phyloP scores from a whole-genome alignment of 768 basidiomycete species.

The Lentinula sp. region DNA sequence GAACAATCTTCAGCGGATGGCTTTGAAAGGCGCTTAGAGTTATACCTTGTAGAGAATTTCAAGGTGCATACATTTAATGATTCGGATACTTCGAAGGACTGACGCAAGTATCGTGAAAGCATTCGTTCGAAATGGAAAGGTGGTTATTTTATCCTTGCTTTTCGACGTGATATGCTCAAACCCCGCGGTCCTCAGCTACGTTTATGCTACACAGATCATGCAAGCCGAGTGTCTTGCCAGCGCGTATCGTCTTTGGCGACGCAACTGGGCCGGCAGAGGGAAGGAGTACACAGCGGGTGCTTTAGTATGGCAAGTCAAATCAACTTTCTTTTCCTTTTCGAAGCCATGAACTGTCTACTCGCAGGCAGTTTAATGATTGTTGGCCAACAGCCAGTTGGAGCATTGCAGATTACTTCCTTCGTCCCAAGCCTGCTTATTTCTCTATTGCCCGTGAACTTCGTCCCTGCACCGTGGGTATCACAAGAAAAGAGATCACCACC shows the following conservation, averaged over 20 bases:
- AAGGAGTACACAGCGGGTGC: slow-evolving; percentile 85
- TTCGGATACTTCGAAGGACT: too few species aligned
- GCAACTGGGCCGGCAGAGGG: slow-evolving; percentile 87
- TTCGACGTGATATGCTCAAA: slow-evolving; percentile 7
- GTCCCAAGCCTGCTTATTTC: slow-evolving; percentile 91
- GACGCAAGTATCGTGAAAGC: slow-evolving; percentile 22
- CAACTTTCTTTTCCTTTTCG: not conserved
- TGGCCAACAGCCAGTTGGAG: slow-evolving; percentile 96
- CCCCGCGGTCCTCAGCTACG: slow-evolving; percentile 49
- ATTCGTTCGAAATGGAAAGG: slow-evolving; percentile 85
- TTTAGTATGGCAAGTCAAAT: slow-evolving; percentile 86
- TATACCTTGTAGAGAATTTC: slow-evolving; percentile 96
- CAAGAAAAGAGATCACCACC: slow-evolving; percentile 64
- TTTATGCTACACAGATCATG: slow-evolving; percentile 95
- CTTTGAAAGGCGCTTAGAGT: slow-evolving; percentile 77
- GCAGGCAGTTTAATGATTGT: slow-evolving; percentile 72
- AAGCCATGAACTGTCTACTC: not conserved
- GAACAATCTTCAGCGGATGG: slow-evolving; percentile 56
- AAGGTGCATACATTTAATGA: slow-evolving; percentile 16
- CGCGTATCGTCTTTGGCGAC: slow-evolving; percentile 87
- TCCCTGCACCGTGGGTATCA: slow-evolving; percentile 78
- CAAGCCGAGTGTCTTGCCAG: slow-evolving; percentile 87
- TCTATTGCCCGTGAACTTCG: slow-evolving; percentile 80
- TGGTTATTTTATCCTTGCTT: slow-evolving; percentile 14
- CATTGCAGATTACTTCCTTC: slow-evolving; percentile 88